Evolutionary conservation across 495 filamentous ascomycete species (phyloP).

Genomic region (Recurvomyces mirabilis): DNA sequence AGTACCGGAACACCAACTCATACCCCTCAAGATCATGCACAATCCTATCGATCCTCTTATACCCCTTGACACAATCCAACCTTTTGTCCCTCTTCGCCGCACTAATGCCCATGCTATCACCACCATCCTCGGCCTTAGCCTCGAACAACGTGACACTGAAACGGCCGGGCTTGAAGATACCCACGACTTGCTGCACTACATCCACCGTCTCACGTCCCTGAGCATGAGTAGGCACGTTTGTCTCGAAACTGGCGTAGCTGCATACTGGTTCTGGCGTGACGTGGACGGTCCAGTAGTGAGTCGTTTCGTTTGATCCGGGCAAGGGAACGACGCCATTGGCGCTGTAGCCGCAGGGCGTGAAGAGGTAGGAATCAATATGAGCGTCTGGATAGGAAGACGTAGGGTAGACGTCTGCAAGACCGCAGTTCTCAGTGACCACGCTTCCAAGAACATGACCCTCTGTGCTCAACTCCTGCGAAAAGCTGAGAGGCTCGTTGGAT

Average conservation of each 20-base stretch:
- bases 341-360: conserved; percentile 94
- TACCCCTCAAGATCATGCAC: conserved; percentile 97
- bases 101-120: conserved; percentile 23
- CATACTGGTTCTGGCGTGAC: conserved; percentile 96
- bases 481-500: conserved; percentile 35
- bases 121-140: conserved; percentile 50
- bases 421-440: conserved; percentile 83
- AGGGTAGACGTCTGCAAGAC: conserved; percentile 82
- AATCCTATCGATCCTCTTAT: conserved; percentile 83
- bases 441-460: conserved; percentile 92
- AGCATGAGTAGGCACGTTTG: conserved; percentile 72
- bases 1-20: conserved; percentile 92
- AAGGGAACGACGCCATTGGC: conserved; percentile 94
- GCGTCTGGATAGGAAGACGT: conserved; percentile 80
- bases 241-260: conserved; percentile 98
- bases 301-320: conserved; percentile 40
- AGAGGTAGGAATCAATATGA: conserved; percentile 89
- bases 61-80: conserved; percentile 78
- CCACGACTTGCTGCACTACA: conserved; percentile 83
- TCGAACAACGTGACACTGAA: conserved; percentile 98
- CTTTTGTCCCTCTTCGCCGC: conserved; percentile 45
- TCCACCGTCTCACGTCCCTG: conserved; percentile 80
- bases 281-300: conserved; percentile 97
- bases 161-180: conserved; percentile 88
- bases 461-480: conserved; percentile 67